These are phyloP conservation scores for Stenocarpella maydis DNA, from an alignment of 2,329 filamentous ascomycete genomes.

Conservation along the genomic window DNA sequence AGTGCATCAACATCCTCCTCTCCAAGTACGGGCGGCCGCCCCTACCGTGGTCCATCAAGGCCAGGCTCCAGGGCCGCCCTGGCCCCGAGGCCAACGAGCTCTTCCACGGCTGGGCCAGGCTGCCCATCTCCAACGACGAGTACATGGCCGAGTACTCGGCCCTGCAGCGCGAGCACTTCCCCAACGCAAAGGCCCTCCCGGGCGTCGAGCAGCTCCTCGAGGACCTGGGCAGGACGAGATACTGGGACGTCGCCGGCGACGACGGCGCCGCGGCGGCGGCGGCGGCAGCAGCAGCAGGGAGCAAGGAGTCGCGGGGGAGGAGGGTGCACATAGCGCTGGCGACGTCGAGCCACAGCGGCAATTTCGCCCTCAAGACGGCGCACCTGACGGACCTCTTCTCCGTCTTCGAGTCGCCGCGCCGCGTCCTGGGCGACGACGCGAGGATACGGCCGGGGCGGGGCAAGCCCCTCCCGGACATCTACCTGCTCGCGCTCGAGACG, in stretches of 20 bases:
- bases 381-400: conserved; percentile 67
- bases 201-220: conserved; percentile 76
- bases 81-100: conserved; percentile 61
- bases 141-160: conserved; percentile 67
- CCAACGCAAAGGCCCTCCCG: conserved; percentile 76
- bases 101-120: conserved; percentile 81
- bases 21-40: conserved; percentile 74
- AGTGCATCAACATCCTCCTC: conserved; percentile 84
- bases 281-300: conserved; percentile 27
- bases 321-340: conserved; percentile 84
- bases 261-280: not conserved
- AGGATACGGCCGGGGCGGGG: conserved; percentile 82
- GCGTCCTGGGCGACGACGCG: conserved; percentile 85
- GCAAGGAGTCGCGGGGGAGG: conserved; percentile 45
- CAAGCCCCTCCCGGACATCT: conserved; percentile 95
- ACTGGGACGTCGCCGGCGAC: conserved; percentile 52
- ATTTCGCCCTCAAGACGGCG: conserved; percentile 79
- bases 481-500: conserved; percentile 82
- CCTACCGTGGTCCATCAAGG: conserved; percentile 95
- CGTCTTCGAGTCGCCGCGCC: conserved; percentile 73
- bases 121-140: conserved; percentile 77
- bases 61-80: conserved; percentile 74
- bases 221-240: conserved; percentile 62
- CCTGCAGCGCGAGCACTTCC: conserved; percentile 78
- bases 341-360: conserved; percentile 76